A percentile compares a stretch with the other conserved stretches of the same genome.
Evolutionary conservation across 495 filamentous ascomycete species (phyloP).

Genomic region (Pyrenopolyporus hunteri): DNA sequence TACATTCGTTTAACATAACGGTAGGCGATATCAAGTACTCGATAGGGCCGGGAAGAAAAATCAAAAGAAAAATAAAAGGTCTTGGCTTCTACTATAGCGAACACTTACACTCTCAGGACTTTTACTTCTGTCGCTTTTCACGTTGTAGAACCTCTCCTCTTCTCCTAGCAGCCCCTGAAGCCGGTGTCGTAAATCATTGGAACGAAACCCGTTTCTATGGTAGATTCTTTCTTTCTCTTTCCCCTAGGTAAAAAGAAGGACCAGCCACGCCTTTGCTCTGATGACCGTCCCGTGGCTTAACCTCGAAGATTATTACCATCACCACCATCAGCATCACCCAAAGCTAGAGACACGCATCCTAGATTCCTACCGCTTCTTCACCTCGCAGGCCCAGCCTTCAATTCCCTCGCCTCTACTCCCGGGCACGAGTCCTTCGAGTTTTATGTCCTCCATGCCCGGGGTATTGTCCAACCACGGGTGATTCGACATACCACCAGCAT

Average conservation of each 20-base stretch:
- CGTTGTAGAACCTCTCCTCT: conserved; percentile 1
- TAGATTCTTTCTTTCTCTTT: conserved; percentile 27
- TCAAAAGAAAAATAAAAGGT: background rate
- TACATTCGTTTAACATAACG: background rate
- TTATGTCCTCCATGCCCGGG: conserved; percentile 82
- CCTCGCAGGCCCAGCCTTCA: conserved; percentile 91
- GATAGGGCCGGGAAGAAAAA: background rate
- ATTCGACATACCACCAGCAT: conserved; percentile 92
- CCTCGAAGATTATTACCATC: conserved; percentile 8
- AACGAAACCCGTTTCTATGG: conserved; percentile 32
- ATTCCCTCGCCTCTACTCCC: conserved; percentile 91
- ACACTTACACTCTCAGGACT: conserved; percentile 9
- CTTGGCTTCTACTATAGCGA: conserved; percentile 2
- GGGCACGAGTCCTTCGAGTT: conserved; percentile 70
- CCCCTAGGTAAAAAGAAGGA: conserved; percentile 17
- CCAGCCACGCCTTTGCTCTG: background rate
- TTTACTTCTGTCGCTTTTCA: conserved; percentile 3
- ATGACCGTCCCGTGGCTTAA: background rate
- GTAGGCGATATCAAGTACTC: background rate
- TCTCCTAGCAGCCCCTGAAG: conserved; percentile 1
- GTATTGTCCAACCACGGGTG: conserved; percentile 82
- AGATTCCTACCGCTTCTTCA: conserved; percentile 73
- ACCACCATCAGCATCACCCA: conserved; percentile 10
- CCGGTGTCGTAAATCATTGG: conserved; percentile 30
- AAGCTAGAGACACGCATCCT: conserved; percentile 2